These are phyloP conservation scores for Zasmidium citrigriseum DNA, from an alignment of 2,329 filamentous ascomycete species.

Conservation along the genomic window DNA sequence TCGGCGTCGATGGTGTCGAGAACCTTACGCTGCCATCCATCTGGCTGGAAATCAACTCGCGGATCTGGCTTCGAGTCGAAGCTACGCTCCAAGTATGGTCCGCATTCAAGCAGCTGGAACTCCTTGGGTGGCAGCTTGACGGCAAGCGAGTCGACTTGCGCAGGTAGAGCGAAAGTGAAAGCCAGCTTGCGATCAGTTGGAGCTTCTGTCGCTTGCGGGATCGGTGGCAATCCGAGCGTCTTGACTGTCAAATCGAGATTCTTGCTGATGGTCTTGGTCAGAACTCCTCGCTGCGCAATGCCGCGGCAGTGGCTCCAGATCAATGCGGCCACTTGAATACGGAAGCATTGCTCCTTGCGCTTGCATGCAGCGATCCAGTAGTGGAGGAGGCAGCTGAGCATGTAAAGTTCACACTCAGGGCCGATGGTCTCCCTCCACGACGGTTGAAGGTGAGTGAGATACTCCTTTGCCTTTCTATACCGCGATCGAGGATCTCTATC, in stretches of 20 bases:
- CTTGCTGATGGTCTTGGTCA: conserved; percentile 46
- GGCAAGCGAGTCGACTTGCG: conserved; percentile 30
- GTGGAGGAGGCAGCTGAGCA: conserved; percentile 50
- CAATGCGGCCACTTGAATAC: conserved; percentile 47
- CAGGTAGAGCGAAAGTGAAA: conserved; percentile 44
- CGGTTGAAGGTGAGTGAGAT: conserved; percentile 46
- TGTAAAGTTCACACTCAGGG: conserved; percentile 51
- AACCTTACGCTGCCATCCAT: conserved; percentile 74
- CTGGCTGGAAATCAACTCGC: conserved; percentile 72
- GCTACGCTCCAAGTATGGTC: conserved; percentile 73
- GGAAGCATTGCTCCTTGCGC: conserved; percentile 35
- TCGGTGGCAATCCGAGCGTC: conserved; percentile 40
- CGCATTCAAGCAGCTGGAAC: conserved; percentile 69
- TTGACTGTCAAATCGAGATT: conserved; percentile 40
- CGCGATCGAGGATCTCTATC: conserved; percentile 45
- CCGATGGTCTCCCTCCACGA: conserved; percentile 43
- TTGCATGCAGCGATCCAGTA: conserved; percentile 50
- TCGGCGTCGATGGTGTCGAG: conserved; percentile 71
- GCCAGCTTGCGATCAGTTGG: conserved; percentile 38
- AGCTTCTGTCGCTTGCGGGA: conserved; percentile 27
- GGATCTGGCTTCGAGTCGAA: conserved; percentile 68
- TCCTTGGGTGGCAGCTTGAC: conserved; percentile 49
- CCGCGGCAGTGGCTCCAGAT: conserved; percentile 47
- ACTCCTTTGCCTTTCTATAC: conserved; percentile 53
- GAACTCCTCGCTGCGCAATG: conserved; percentile 39